Percentiles rank a stretch among this genome's conserved stretches.
phyloP scores from a whole-genome alignment of 352 stramenopile genomes.

The Pythium diclinum region DNA sequence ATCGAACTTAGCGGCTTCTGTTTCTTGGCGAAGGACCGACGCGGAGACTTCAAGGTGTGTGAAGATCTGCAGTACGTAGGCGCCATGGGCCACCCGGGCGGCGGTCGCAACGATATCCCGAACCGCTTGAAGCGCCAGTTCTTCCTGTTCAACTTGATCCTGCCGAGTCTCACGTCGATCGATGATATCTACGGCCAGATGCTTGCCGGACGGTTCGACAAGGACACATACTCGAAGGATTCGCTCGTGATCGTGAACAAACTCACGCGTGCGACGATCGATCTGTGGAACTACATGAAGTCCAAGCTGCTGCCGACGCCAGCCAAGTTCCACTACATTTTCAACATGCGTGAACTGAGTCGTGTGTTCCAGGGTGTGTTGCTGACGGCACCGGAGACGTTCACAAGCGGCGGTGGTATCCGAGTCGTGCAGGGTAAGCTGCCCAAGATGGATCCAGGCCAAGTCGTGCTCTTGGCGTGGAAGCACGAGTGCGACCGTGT shows the following conservation, averaged over 20 bases:
- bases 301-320: conserved; percentile 96
- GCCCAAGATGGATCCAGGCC: conserved; percentile 86
- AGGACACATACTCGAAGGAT: conserved; percentile 83
- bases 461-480: conserved; percentile 95
- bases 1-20: conserved; percentile 97
- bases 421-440: conserved; percentile 84
- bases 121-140: conserved; percentile 99
- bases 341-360: conserved; percentile 98
- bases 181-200: conserved; percentile 99
- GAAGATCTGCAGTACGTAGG: conserved; percentile 97
- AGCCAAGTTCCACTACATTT: conserved; percentile 99
- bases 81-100: conserved; percentile 97
- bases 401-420: conserved; percentile 87
- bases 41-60: conserved; percentile 98
- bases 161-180: conserved; percentile 97
- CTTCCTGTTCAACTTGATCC: conserved; percentile 98
- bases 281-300: conserved; percentile 97
- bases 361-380: conserved; percentile 98
- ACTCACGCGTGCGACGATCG: conserved; percentile 95
- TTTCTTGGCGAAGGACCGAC: conserved; percentile 98
- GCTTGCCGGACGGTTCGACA: conserved; percentile 93
- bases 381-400: conserved; percentile 94
- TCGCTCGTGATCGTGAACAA: conserved; percentile 87
- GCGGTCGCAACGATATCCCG: conserved; percentile 98
- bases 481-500: conserved; percentile 97